phyloP scores from a whole-genome alignment of 306 rosid genomes.

The Inga laurina region DNA sequence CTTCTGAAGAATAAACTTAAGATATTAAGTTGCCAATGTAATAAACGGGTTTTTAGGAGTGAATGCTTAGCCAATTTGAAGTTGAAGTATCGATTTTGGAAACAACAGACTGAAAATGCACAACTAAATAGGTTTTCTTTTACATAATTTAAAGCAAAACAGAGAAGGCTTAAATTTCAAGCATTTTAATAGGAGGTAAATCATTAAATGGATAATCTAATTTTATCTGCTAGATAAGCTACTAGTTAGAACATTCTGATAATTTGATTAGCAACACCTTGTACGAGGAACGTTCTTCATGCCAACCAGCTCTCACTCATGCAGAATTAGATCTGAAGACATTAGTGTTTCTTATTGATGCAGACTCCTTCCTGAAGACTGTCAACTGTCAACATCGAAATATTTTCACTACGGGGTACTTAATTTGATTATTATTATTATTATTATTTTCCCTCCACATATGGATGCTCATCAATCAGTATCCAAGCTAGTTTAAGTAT shows the following conservation, averaged over 20 bases:
- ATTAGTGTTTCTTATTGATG: neutral
- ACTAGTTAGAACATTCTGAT: neutral
- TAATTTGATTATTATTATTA: too few relatives aligned
- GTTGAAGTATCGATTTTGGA: slow-evolving; percentile 10
- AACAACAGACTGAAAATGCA: neutral
- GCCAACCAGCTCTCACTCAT: neutral
- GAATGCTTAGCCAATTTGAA: slow-evolving; percentile 3
- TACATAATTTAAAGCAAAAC: neutral
- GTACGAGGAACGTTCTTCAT: neutral
- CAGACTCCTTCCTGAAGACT: neutral
- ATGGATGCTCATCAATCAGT: neutral
- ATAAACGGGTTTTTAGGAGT: neutral
- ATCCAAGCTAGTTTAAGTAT: neutral
- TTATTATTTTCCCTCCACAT: too few relatives aligned
- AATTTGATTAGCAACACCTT: neutral
- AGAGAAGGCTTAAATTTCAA: neutral
- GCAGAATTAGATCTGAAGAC: neutral
- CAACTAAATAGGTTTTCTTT: neutral
- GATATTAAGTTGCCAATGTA: neutral
- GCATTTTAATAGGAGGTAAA: neutral
- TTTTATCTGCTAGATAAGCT: neutral
- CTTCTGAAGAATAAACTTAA: slow-evolving; percentile 49
- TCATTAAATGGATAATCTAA: neutral
- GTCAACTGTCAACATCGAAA: neutral
- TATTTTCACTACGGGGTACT: too few relatives aligned